Conservation (phyloP, 345 rosid genomes). For the Populus simonii region DNA sequence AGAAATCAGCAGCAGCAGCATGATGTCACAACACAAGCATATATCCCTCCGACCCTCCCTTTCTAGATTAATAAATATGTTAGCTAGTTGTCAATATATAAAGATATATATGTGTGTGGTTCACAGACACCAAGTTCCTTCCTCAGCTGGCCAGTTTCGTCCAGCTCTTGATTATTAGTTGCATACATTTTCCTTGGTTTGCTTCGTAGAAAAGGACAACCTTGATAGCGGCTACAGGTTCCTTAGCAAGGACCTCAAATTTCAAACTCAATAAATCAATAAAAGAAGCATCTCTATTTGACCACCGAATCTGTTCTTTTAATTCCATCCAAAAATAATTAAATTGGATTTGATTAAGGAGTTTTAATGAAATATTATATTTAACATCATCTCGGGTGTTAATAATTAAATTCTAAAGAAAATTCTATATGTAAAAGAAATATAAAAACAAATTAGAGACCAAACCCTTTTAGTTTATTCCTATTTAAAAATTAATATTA, state of each 20-base stretch:
- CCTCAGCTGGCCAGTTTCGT: neutral
- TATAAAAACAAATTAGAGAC: no score
- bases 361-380: no score
- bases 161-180: neutral
- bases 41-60: neutral
- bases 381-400: no score
- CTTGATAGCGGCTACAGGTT: constrained; percentile 2
- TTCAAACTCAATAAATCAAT: neutral
- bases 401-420: no score
- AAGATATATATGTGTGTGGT: neutral
- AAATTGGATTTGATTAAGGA: no score
- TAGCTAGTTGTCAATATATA: neutral
- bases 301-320: no score
- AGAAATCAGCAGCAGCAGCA: neutral
- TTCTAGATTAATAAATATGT: neutral
- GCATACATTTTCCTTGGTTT: neutral
- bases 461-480: no score
- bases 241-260: neutral
- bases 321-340: no score
- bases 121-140: neutral
- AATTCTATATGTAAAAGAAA: no score
- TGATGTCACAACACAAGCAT: neutral
- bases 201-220: neutral
- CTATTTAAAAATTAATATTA: no score
- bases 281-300: no score